Evolutionary conservation across 495 filamentous ascomycete genomes (phyloP), one percentile per base, ranked within the genome.

Genomic region (Penicillium nucicola): DNA sequence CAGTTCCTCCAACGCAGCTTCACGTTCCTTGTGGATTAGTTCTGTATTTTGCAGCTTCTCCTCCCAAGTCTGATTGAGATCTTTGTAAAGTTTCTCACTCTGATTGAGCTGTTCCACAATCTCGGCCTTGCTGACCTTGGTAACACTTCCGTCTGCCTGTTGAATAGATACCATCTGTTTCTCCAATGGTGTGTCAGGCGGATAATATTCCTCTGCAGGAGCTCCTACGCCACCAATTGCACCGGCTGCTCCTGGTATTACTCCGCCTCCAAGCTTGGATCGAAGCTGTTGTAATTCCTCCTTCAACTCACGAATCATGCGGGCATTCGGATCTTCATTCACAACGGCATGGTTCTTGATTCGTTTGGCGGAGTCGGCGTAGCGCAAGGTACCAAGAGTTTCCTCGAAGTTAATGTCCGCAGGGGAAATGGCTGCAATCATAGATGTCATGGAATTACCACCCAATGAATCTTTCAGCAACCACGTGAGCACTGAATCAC

Each of bases 281-380:
- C 93, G 79, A 25, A 99, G 75, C 44, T 93, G 78, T 4, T 89
- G 82, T 52, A 99, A 69, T 60, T 99, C 93, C 63, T 99, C 93
- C 67, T 97, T 99, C 48, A 99, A 72, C 60, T 99, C 93, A 59
- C 93, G 80, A 50, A 99, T 97, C 93, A 99, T 99, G 49, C 92
- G 84, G 52, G 93, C 93, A 64, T 99, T 99, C 35, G 93, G 90
- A 73, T 97, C 93, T 64, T 99, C 93, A 74, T 99, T 99, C 66
- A 99, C 88, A 22, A 99, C 95, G 32, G 93, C 93, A 66, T 99
- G 95, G 72, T 99, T 97, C 89, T 97, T 97, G 77, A 99, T 99
- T 56, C 93, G 83, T 71, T 99, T 99, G 18, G 93, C 93, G 6
- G 90, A 96, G 66, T 99, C 93, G 38, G 93, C 93, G 72, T 99